Conservation (phyloP, 768 basidiomycete species). For the Mycena galericulata region DNA sequence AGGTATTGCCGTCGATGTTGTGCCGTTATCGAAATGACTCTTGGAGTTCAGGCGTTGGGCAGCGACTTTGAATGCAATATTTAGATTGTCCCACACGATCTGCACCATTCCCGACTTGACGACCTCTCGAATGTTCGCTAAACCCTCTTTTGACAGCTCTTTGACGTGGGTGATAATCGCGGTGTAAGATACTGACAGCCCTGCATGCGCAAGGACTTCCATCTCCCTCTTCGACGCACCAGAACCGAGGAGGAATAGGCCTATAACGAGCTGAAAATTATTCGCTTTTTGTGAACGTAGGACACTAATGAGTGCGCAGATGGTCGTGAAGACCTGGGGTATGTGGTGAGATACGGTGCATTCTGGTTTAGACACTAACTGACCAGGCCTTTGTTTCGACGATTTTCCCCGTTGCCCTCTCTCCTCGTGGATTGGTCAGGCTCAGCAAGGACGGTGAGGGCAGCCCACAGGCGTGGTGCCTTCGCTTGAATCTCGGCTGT, state of each 20-base stretch:
- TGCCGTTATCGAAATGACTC: slow-evolving; percentile 28
- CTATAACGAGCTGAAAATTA: slow-evolving; percentile 29
- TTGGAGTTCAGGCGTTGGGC: too few relatives aligned
- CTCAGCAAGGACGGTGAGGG: background rate
- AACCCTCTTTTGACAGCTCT: slow-evolving; percentile 4
- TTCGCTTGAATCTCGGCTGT: background rate
- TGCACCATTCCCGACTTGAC: slow-evolving; percentile 21
- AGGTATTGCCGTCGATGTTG: slow-evolving; percentile 40
- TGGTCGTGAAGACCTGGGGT: slow-evolving; percentile 24
- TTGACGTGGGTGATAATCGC: slow-evolving; percentile 4
- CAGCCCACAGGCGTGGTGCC: background rate
- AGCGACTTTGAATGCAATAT: slow-evolving; percentile 31
- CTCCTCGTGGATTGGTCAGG: slow-evolving; percentile 1
- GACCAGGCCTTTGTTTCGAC: slow-evolving; percentile 1
- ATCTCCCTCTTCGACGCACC: slow-evolving; percentile 30
- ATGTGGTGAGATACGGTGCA: background rate
- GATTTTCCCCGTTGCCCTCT: background rate
- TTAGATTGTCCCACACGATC: slow-evolving; percentile 44
- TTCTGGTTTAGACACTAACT: background rate
- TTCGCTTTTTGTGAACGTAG: slow-evolving; percentile 25
- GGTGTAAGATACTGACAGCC: slow-evolving; percentile 14
- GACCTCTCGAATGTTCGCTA: slow-evolving; percentile 31
- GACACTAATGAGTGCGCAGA: slow-evolving; percentile 24
- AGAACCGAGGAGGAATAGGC: slow-evolving; percentile 27
- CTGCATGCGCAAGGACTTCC: slow-evolving; percentile 30